A percentile compares a stretch with the other conserved stretches of the same genome.
phyloP scores from a whole-genome alignment of 2,329 filamentous ascomycete genomes.

The Triangularia setosa region DNA sequence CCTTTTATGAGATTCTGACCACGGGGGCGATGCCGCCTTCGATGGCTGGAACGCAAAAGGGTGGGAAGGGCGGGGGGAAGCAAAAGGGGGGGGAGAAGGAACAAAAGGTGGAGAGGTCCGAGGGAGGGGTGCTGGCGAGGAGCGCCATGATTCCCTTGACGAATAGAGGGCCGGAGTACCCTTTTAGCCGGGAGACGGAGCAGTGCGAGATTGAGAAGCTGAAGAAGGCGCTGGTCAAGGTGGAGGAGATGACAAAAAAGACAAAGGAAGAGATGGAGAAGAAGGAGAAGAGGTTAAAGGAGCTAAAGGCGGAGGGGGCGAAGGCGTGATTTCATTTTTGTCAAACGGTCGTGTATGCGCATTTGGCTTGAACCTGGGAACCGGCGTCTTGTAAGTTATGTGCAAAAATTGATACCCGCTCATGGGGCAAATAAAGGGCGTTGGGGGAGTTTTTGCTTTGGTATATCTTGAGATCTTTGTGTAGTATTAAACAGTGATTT shows the following conservation, averaged over 20 bases:
- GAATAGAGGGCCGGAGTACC: constrained; percentile 59
- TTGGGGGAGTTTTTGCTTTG: not conserved
- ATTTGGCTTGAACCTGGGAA: too few relatives aligned
- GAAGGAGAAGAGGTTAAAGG: constrained; percentile 59
- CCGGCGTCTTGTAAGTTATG: not conserved
- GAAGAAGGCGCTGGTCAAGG: constrained; percentile 60
- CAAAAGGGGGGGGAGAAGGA: constrained; percentile 44
- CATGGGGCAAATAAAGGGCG: not conserved
- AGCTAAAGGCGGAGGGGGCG: constrained; percentile 54
- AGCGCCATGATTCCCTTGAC: constrained; percentile 71
- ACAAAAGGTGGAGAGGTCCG: constrained; percentile 38
- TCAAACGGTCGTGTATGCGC: too few relatives aligned
- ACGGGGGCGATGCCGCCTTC: constrained; percentile 56
- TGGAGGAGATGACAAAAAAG: constrained; percentile 56
- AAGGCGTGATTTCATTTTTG: constrained; percentile 11
- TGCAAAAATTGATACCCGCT: not conserved
- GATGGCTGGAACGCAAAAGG: not conserved
- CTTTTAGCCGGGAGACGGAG: constrained; percentile 71
- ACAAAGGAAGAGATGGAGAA: constrained; percentile 59
- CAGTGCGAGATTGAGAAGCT: constrained; percentile 58
- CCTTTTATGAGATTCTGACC: constrained; percentile 85
- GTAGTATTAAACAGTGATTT: not conserved
- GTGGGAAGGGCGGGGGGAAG: constrained; percentile 45
- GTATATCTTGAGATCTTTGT: not conserved
- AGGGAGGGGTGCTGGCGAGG: constrained; percentile 57